phyloP scores from a whole-genome alignment of 331 rosid genomes.

The Malus hybrid region DNA sequence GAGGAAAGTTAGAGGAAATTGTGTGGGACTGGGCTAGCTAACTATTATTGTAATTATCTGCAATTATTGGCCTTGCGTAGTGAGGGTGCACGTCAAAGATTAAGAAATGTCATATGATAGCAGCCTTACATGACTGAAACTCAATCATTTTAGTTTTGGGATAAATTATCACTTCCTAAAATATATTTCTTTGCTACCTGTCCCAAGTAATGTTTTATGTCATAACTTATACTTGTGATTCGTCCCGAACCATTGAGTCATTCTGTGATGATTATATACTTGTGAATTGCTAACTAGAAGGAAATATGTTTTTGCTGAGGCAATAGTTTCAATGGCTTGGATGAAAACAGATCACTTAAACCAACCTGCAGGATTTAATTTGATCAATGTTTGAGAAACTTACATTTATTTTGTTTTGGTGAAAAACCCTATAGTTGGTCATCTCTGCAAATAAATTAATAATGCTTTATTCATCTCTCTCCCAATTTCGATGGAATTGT shows the following conservation, averaged over 20 bases:
- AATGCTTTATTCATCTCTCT: neutral
- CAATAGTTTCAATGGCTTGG: neutral
- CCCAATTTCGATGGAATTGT: neutral
- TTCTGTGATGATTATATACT: too few relatives aligned
- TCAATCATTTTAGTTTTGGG: neutral
- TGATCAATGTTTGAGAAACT: too few relatives aligned
- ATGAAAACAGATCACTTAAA: neutral
- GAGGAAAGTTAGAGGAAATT: too few relatives aligned
- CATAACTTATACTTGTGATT: neutral
- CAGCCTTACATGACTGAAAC: neutral
- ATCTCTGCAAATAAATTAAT: neutral
- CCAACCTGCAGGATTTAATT: too few relatives aligned
- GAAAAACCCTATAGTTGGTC: neutral
- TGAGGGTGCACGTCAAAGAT: too few relatives aligned
- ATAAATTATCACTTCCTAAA: too few relatives aligned
- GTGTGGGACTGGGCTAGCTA: neutral
- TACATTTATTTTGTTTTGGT: too few relatives aligned
- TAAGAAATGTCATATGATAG: neutral
- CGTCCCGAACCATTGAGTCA: too few relatives aligned
- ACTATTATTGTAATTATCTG: neutral
- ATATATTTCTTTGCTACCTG: too few relatives aligned
- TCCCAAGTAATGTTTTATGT: too few relatives aligned
- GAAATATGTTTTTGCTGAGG: neutral
- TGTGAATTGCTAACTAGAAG: too few relatives aligned
- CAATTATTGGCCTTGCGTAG: too few relatives aligned